Evolutionary conservation across 2,329 filamentous ascomycete genomes (phyloP), one percentile per base, ranked within the genome.

Genomic region (Cyphellophora europaea): DNA sequence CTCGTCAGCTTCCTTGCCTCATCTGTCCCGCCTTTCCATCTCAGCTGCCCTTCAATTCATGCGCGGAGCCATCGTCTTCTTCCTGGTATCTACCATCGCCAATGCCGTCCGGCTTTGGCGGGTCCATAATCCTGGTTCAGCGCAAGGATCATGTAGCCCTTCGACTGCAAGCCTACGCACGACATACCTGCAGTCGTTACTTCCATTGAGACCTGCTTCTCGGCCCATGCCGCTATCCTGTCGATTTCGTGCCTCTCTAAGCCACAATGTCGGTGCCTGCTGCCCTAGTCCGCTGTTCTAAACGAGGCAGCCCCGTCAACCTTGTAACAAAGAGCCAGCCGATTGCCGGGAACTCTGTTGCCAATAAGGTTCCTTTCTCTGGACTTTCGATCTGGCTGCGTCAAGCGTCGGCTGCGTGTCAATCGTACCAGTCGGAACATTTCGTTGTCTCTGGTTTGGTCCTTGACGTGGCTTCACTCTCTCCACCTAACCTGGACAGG

Each of bases 401-500:
- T 15, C 27, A 10, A 14, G 14, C 11, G 16, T 12, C 27, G 11
- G 27, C 27, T 6, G 13, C 10, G 18, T 32, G 5, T 18, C 19
- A 14, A 16, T 11, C 36, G 36, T 23, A 21, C 44, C 35, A 42
- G 34, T 42, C 39, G 44, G 39, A 40, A 37, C 15, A 39, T 41
- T 42, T 23, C 33, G 33, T 37, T 37, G 25, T 39, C 17, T 30
- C 36, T 38, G 21, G 36, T 5, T 23, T 19, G 27, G 32, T 11
- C 28, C 36, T 30, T 11, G 32, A 30, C 32, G 11, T 30, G 21
- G 21, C 32, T 30, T 28, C 19, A 25, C 19, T 27, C 32, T 8
- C 11, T 27, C 5, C 25, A 11, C 14, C 11, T 16, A 30, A n/a
- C 27, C n/a, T n/a, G n/a, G n/a, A n/a, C n/a, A n/a, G n/a, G n/a